Conservation (phyloP, 1,284 basidiomycete species). For the Neolentinus lepideus region DNA sequence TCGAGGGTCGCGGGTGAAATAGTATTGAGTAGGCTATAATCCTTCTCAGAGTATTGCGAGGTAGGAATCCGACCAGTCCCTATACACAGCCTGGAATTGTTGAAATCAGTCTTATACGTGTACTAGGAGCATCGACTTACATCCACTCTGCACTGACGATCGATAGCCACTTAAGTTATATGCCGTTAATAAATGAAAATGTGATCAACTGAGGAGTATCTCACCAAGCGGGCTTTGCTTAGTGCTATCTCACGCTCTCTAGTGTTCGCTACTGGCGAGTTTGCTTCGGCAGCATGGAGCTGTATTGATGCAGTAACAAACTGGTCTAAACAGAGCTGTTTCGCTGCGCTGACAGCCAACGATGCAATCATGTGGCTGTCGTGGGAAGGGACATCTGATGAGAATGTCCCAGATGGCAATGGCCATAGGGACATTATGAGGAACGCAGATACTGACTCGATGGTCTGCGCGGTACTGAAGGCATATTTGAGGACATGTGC, state of each 20-base stretch:
- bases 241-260: not conserved
- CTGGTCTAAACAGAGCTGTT: not conserved
- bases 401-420: constrained; percentile 23
- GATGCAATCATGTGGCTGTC: constrained; percentile 34
- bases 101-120: not conserved
- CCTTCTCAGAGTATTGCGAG: not conserved
- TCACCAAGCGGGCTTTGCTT: not conserved
- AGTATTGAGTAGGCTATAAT: not conserved
- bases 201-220: not conserved
- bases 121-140: not conserved
- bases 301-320: not conserved
- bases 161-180: not conserved
- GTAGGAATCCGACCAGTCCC: not conserved
- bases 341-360: constrained; percentile 28
- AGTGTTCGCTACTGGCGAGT: not conserved
- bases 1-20: not conserved
- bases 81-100: not conserved
- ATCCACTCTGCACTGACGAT: not conserved
- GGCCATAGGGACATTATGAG: constrained; percentile 37
- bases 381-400: constrained; percentile 19
- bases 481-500: constrained; percentile 29
- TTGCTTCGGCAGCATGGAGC: not conserved
- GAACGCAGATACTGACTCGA: constrained; percentile 34
- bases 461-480: constrained; percentile 30
- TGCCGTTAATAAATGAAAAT: not conserved